A percentile compares a stretch with the other conserved stretches of the same genome.
These are phyloP conservation scores for Syzygium oleosum DNA, from an alignment of 345 rosid species.

Conservation along the genomic window DNA sequence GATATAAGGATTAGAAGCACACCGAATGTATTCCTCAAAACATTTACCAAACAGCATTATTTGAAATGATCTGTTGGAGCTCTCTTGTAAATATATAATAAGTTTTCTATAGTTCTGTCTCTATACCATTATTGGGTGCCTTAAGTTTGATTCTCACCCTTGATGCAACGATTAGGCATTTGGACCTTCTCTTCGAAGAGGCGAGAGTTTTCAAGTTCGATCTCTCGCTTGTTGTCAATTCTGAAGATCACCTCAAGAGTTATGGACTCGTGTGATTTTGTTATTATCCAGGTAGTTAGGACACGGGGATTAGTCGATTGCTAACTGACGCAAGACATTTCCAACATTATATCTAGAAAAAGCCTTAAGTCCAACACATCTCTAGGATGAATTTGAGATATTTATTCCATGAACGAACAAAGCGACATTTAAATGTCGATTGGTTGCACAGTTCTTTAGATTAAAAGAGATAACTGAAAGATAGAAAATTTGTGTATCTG, in stretches of 20 bases:
- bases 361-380: neutral
- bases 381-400: neutral
- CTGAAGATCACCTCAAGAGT: neutral
- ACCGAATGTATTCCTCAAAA: neutral
- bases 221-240: neutral
- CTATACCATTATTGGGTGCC: neutral
- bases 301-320: neutral
- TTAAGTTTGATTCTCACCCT: neutral
- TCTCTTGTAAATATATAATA: neutral
- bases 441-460: neutral
- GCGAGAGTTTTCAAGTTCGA: neutral
- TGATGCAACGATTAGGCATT: neutral
- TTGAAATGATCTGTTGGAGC: neutral
- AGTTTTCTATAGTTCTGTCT: neutral
- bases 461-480: neutral
- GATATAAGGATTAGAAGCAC: neutral
- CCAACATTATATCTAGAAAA: neutral
- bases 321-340: neutral
- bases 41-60: neutral
- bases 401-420: neutral
- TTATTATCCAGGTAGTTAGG: neutral
- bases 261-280: neutral
- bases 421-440: neutral
- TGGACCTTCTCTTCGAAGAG: neutral
- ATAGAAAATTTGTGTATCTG: neutral